Base-by-base conservation (phyloP, 495 filamentous ascomycete species). In the Extremus antarcticus region DNA sequence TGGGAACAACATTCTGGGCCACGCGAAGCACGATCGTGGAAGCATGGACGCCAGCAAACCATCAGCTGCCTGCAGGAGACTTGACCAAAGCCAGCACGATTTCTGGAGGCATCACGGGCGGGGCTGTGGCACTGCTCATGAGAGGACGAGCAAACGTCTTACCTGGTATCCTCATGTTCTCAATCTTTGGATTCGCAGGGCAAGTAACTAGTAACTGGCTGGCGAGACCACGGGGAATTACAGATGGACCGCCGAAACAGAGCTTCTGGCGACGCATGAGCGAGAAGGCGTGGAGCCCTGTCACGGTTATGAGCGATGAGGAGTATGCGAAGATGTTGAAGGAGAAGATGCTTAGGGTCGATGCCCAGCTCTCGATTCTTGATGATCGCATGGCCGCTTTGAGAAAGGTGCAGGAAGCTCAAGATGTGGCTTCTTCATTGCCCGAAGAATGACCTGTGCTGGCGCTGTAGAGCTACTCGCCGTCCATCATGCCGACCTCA, bases 301-400 rank as follows among this genome's bases (percentile, higher is more conserved):
- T 96, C 54, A 88, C 78, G 50, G 73, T 73, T 13, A 67, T 98
- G 20, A 83, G 82, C 0, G 83, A 95, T 63, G 75, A 85, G 49
- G 85, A 95, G 25, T 98, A 95, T 60, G 78, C 76, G 56, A 70
- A 73, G 7, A 86, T 88, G 61, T 66, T 96, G 38, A 74, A 79
- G 61, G 88, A 94, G 65, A 88, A 85, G 67, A 58, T 94, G 20
- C 68, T 98, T 7, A 76, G 78, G 46, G 70, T 95, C 13, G 82
- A 96, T 58, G 88, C 83, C 10, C 87, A 96, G 54, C 87, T 96
- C 60, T 85, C 91, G 0, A 60, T 96, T 29, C 68, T 95, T 11
- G 88, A 96, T 61, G 91, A 96, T 39, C 83, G 79, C 55, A 90
- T 98, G 53, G 80, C 78, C 40, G 73, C 69, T 40, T 57, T 86